Evolutionary conservation across 768 basidiomycete species (phyloP).

Genomic region (Krasilnikovozyma curviuscula): DNA sequence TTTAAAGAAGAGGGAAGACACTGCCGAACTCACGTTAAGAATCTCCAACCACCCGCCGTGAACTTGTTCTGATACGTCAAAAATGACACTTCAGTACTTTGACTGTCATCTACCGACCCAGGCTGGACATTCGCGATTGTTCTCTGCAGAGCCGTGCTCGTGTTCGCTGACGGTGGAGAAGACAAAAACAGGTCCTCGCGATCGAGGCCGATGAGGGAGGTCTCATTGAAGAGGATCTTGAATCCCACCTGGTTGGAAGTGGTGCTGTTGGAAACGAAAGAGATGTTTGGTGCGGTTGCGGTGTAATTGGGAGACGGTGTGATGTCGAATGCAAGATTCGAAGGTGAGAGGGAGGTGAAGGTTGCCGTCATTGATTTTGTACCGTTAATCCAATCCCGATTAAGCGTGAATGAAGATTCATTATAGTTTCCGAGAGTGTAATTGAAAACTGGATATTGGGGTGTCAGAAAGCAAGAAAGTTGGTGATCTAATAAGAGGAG

Average conservation of each 20-base stretch:
- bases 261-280: conserved; percentile 21
- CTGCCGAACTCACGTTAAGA: conserved; percentile 24
- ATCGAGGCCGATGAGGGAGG: conserved; percentile 27
- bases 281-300: conserved; percentile 26
- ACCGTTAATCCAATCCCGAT: conserved; percentile 31
- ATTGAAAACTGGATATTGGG: conserved; percentile 30
- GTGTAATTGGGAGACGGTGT: conserved; percentile 25
- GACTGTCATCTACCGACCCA: conserved; percentile 14
- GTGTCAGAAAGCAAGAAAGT: conserved; percentile 13
- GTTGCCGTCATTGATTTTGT: conserved; percentile 25
- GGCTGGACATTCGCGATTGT: conserved; percentile 23
- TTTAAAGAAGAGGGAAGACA: not conserved
- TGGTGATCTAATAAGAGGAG: not conserved
- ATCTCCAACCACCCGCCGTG: conserved; percentile 33
- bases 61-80: conserved; percentile 30
- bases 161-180: conserved; percentile 14
- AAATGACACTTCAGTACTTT: conserved; percentile 28
- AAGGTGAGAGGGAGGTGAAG: conserved; percentile 21
- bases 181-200: conserved; percentile 25
- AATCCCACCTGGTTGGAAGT: conserved; percentile 18
- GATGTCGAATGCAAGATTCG: conserved; percentile 27
- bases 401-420: conserved; percentile 27
- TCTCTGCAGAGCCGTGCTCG: conserved; percentile 19
- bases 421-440: conserved; percentile 29
- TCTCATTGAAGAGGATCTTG: conserved; percentile 29